These are phyloP conservation scores for Claviceps sp. DNA, from an alignment of 2,329 filamentous ascomycete species.

Conservation along the genomic window DNA sequence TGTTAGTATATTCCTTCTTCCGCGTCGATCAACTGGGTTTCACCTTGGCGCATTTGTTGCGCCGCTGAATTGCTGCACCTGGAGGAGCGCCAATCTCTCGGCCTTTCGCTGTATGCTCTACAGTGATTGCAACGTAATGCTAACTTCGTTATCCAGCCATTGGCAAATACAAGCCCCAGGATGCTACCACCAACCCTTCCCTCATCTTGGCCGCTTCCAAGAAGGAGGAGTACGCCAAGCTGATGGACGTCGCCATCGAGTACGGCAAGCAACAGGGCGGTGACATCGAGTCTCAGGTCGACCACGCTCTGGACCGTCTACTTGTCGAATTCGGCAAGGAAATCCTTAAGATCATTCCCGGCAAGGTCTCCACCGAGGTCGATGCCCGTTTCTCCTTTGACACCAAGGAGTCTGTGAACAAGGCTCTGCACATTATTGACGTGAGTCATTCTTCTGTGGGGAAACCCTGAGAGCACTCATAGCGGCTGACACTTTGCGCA, in stretches of 20 bases:
- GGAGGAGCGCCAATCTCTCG: not conserved
- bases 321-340: constrained; percentile 97
- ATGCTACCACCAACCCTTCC: constrained; percentile 99
- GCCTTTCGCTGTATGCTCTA: too few relatives aligned
- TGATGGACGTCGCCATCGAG: constrained; percentile 74
- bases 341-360: constrained; percentile 92
- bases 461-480: too few relatives aligned
- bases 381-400: constrained; percentile 94
- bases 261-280: constrained; percentile 70
- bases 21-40: not conserved
- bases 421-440: constrained; percentile 94
- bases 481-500: constrained; percentile 22
- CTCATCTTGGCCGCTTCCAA: constrained; percentile 97
- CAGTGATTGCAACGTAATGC: constrained; percentile 6
- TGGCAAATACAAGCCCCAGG: constrained; percentile 98
- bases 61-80: not conserved
- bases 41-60: not conserved
- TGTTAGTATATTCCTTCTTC: constrained; percentile 38
- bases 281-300: constrained; percentile 67
- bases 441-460: constrained; percentile 35
- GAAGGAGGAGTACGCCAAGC: constrained; percentile 87
- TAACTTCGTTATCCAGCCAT: constrained; percentile 52
- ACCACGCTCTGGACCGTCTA: constrained; percentile 80
- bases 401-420: constrained; percentile 80
- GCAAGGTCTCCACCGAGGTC: constrained; percentile 98